phyloP scores from a whole-genome alignment of 305 asterid genomes.

The Fraxinus baroniana region DNA sequence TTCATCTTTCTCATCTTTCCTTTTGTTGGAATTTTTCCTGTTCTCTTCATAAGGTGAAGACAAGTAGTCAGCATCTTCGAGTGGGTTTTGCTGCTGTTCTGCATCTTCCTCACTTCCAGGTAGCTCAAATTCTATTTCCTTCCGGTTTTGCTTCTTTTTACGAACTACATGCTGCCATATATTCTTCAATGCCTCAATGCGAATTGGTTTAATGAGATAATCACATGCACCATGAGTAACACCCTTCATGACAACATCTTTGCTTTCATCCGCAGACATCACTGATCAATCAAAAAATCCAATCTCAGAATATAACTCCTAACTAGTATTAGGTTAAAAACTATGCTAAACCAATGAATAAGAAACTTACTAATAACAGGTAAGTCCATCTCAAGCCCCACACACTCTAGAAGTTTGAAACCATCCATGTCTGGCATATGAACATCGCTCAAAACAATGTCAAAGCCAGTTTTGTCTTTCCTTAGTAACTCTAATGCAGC shows the following conservation, averaged over 20 bases:
- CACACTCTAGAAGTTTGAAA: constrained; percentile 72
- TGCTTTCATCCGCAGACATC: constrained; percentile 95
- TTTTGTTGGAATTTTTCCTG: constrained; percentile 38
- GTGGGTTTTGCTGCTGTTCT: constrained; percentile 33
- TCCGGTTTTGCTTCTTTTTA: constrained; percentile 61
- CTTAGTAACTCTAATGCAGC: constrained; percentile 58
- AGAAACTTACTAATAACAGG: constrained; percentile 79
- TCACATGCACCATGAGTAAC: constrained; percentile 94
- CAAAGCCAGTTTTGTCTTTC: constrained; percentile 67
- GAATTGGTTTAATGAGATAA: constrained; percentile 82
- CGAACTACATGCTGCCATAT: constrained; percentile 98
- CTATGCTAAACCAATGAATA: background rate
- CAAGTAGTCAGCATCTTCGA: constrained; percentile 42
- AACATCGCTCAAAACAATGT: constrained; percentile 82
- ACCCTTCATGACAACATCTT: constrained; percentile 82
- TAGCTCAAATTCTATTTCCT: constrained; percentile 64
- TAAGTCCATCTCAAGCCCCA: constrained; percentile 92
- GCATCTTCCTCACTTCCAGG: constrained; percentile 53
- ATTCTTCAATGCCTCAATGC: constrained; percentile 87
- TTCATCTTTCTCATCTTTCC: constrained; percentile 52
- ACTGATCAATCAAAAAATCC: constrained; percentile 39
- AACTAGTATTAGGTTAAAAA: background rate
- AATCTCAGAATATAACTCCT: constrained; percentile 11
- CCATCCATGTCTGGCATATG: constrained; percentile 98
- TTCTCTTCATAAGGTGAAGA: constrained; percentile 45